Base-by-base conservation (phyloP, 495 filamentous ascomycete species). In the Tuber calosporum region DNA sequence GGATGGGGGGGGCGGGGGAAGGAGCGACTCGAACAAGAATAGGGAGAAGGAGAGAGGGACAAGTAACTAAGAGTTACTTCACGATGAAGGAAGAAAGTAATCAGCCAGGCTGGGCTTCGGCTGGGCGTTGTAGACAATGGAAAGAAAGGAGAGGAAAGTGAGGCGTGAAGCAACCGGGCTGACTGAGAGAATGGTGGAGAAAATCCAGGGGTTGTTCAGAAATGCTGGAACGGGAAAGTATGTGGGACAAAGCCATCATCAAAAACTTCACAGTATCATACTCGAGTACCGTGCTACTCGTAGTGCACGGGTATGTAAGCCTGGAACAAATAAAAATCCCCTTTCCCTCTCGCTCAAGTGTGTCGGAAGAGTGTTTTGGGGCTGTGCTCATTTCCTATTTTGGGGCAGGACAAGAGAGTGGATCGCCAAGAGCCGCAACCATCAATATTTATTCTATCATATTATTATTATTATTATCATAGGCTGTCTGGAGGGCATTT, bases 21-120 rank as follows among this genome's bases (percentile, higher is more conserved):
- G 53, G 72, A 43, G 72, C 26, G 62, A 66, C 26, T 39, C 26
- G 36, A 66, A 67, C 26, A 39, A 34, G n/a, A 69, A 67, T 17
- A 45, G 66, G 62, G 19, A 67, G 15, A 38, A 22, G 26, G 15
- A 43, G 42, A 30, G 26, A 62, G 53, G 30, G 53, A 62, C 53
- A 62, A 62, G 53, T 0, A 26, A 58, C 22, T 9, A 13, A 58
- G 48, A 58, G 8, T 58, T 26, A 26, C 48, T 62, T 62, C 53
- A 30, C 53, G 53, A 62, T 62, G 53, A 26, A 53, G 22, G 45
- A 62, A 62, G 53, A 26, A 62, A 62, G 30, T 30, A 62, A 62
- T 62, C 20, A 7, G n/a, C 53, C 26, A 4, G 53, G 53, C 53
- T 62, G 53, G 53, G 53, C n/a, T 62, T 30, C 1, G 53, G 53